A percentile compares a stretch with the other conserved stretches of the same genome.
phyloP scores from a whole-genome alignment of 306 rosid species.

The Begonia fuchsioides region DNA sequence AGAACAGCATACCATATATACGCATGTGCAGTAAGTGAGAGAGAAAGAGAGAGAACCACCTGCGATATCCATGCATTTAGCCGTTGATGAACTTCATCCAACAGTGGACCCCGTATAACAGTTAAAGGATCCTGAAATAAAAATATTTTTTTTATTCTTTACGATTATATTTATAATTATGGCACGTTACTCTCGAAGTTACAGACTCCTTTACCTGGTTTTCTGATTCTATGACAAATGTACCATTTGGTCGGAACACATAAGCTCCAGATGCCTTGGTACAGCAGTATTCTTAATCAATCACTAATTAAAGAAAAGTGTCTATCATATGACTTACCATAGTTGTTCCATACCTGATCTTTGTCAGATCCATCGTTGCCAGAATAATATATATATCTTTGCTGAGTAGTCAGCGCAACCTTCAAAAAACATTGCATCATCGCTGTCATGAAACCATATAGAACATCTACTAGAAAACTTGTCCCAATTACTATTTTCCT shows the following conservation, averaged over 20 bases:
- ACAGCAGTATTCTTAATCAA: not conserved
- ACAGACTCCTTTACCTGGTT: constrained; percentile 10
- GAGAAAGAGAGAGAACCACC: constrained; percentile 13
- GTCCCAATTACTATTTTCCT: no score
- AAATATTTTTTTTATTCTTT: not conserved
- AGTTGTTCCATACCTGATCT: constrained; percentile 12
- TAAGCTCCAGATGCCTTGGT: constrained; percentile 29
- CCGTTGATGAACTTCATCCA: constrained; percentile 31
- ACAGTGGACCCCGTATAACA: constrained; percentile 20
- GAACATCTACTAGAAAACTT: no score
- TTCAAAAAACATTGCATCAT: constrained; percentile 1
- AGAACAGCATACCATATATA: not conserved
- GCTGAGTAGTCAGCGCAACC: constrained; percentile 15
- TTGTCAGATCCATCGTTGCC: constrained; percentile 20
- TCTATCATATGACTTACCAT: not conserved
- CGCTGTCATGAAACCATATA: no score
- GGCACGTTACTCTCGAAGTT: no score
- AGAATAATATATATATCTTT: constrained; percentile 22
- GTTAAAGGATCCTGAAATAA: constrained; percentile 18
- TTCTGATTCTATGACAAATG: constrained; percentile 12
- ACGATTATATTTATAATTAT: no score
- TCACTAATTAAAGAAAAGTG: not conserved
- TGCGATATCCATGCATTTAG: constrained; percentile 30
- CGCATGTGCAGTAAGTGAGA: not conserved
- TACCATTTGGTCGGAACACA: constrained; percentile 23